A percentile compares a stretch with the other conserved stretches of the same genome.
These are phyloP conservation scores for Aspergillus sojae DNA, from an alignment of 2,329 filamentous ascomycete species.

Conservation along the genomic window DNA sequence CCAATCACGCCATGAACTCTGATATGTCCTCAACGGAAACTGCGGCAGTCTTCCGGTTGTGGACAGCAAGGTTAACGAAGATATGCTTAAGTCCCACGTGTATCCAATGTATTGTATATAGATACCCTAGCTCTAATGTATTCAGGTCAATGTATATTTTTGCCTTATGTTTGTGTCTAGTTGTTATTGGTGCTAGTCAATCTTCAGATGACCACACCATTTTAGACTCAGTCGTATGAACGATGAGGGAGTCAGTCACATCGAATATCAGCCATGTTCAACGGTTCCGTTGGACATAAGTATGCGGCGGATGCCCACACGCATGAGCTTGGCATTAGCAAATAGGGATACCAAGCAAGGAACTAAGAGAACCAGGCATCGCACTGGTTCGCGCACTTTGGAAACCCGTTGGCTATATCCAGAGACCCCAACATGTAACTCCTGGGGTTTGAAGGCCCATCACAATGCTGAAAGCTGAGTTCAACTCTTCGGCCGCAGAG, in stretches of 20 bases:
- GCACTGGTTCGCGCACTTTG: not conserved
- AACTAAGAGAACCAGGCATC: not conserved
- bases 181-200: not conserved
- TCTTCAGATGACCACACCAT: not conserved
- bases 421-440: not conserved
- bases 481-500: slow-evolving; percentile 59
- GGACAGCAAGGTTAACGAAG: not conserved
- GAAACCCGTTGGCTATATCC: not conserved
- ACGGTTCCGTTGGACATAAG: not conserved
- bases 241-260: not conserved
- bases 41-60: not conserved
- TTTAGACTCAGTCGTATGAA: not conserved
- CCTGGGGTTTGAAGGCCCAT: not conserved
- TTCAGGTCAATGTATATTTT: slow-evolving; percentile 1
- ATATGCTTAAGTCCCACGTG: not conserved
- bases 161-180: not conserved
- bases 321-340: not conserved
- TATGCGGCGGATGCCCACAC: not conserved
- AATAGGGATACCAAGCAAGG: not conserved
- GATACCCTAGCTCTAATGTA: slow-evolving; percentile 22
- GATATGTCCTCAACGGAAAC: not conserved
- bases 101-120: slow-evolving; percentile 20
- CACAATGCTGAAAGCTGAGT: not conserved
- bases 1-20: not conserved
- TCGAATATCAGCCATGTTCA: not conserved